A percentile compares a stretch with the other conserved stretches of the same genome.
Conservation (phyloP, 768 basidiomycete species). For the Termitomyces sp. region DNA sequence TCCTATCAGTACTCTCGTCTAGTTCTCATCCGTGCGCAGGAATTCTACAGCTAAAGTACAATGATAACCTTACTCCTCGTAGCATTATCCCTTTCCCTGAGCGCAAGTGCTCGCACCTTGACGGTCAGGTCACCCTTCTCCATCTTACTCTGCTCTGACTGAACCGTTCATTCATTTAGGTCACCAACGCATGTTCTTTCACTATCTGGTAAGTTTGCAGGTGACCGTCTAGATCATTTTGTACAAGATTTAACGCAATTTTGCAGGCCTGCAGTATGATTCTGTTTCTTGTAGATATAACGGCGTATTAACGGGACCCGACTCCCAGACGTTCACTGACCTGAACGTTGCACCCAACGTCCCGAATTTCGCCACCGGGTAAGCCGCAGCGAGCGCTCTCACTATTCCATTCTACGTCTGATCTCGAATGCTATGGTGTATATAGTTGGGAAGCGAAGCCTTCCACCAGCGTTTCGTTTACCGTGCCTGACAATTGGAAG, state of each 20-base stretch:
- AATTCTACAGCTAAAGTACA: not conserved
- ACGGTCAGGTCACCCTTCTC: not conserved
- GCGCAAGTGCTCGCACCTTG: not conserved
- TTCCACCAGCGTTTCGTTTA: not conserved
- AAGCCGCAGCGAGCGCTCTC: too few relatives aligned
- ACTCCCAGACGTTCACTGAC: not conserved
- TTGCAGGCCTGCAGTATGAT: not conserved
- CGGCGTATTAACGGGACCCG: not conserved
- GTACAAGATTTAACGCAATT: not conserved
- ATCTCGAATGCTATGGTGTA: too few relatives aligned
- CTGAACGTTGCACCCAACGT: not conserved
- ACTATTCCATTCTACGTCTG: too few relatives aligned
- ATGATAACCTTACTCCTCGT: not conserved
- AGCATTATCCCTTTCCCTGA: not conserved
- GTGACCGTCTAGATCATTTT: too few relatives aligned
- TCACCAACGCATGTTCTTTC: not conserved
- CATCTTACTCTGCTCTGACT: not conserved
- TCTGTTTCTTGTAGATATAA: not conserved
- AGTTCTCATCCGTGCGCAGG: not conserved
- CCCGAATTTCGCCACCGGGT: not conserved
- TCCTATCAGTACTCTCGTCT: not conserved
- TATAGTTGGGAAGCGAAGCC: not conserved
- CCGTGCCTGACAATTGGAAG: slow-evolving; percentile 61
- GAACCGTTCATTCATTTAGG: not conserved
- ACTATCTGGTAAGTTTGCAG: not conserved